Percentiles rank a stretch among this genome's conserved stretches.
These are phyloP conservation scores for Melaleuca alternifolia DNA, from an alignment of 345 rosid species.

Conservation along the genomic window DNA sequence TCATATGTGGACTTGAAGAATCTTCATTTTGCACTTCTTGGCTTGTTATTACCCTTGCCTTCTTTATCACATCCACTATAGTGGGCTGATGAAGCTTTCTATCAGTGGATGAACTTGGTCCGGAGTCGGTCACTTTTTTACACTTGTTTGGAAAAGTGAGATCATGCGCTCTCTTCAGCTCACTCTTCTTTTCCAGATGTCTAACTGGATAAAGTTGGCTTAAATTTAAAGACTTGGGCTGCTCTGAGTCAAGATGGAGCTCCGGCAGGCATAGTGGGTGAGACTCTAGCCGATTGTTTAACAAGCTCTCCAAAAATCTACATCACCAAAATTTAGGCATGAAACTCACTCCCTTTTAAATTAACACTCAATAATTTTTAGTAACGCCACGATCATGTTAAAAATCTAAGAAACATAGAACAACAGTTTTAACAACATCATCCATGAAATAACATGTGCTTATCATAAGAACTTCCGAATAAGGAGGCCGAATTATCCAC, in stretches of 20 bases:
- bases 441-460: background rate
- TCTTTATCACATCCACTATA: conserved; percentile 43
- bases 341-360: background rate
- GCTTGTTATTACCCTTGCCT: conserved; percentile 33
- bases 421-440: background rate
- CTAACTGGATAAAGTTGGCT: conserved; percentile 18
- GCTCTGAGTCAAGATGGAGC: conserved; percentile 39
- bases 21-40: conserved; percentile 38
- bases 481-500: background rate
- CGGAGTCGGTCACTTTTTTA: conserved; percentile 24
- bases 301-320: conserved; percentile 75
- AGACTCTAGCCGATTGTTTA: conserved; percentile 37
- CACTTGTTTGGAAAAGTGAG: conserved; percentile 17
- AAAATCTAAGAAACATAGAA: background rate
- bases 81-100: conserved; percentile 49
- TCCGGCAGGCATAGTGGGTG: conserved; percentile 59
- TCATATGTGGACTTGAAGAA: conserved; percentile 16
- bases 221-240: conserved; percentile 24
- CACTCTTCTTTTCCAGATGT: conserved; percentile 25
- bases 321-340: background rate
- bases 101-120: conserved; percentile 20
- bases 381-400: background rate
- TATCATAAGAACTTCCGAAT: background rate
- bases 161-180: conserved; percentile 21
- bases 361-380: background rate